A percentile compares a stretch with the other conserved stretches of the same genome.
These are phyloP conservation scores for Pichia sp. DNA, from an alignment of 1,139 yeast genomes.

Conservation along the genomic window DNA sequence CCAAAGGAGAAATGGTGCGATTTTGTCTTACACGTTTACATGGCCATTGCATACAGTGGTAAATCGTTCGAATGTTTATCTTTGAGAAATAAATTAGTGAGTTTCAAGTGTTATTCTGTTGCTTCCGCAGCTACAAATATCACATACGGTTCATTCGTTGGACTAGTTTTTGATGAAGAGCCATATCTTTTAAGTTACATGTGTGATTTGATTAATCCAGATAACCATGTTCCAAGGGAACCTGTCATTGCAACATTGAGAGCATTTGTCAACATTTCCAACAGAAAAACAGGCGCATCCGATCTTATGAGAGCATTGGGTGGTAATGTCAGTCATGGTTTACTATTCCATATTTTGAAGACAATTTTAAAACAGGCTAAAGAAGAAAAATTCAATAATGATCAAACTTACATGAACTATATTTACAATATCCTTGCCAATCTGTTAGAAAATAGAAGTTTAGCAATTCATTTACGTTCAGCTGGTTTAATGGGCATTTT, in stretches of 20 bases:
- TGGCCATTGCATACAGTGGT: constrained; percentile 68
- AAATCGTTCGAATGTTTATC: constrained; percentile 52
- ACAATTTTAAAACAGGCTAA: constrained; percentile 51
- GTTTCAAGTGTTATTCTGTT: constrained; percentile 65
- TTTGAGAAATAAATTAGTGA: constrained; percentile 58
- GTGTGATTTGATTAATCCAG: constrained; percentile 67
- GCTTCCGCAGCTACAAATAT: constrained; percentile 55
- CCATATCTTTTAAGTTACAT: constrained; percentile 72
- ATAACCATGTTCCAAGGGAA: constrained; percentile 46
- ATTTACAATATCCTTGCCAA: constrained; percentile 60
- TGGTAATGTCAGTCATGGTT: constrained; percentile 90
- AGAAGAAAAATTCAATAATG: constrained; percentile 36
- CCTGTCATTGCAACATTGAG: constrained; percentile 62
- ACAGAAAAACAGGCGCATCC: constrained; percentile 68
- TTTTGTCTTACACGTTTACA: constrained; percentile 59
- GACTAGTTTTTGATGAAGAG: constrained; percentile 69
- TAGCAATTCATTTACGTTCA: constrained; percentile 47
- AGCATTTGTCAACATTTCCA: constrained; percentile 70
- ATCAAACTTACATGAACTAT: constrained; percentile 50
- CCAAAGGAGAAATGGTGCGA: constrained; percentile 67
- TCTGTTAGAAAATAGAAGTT: constrained; percentile 51
- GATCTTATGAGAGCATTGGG: constrained; percentile 81
- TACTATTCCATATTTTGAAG: constrained; percentile 70
- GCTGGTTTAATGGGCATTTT: constrained; percentile 77
- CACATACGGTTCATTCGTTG: constrained; percentile 52